These are phyloP conservation scores for Cutaneotrichosporon daszewskae DNA, from an alignment of 1,284 basidiomycete genomes.

Conservation along the genomic window DNA sequence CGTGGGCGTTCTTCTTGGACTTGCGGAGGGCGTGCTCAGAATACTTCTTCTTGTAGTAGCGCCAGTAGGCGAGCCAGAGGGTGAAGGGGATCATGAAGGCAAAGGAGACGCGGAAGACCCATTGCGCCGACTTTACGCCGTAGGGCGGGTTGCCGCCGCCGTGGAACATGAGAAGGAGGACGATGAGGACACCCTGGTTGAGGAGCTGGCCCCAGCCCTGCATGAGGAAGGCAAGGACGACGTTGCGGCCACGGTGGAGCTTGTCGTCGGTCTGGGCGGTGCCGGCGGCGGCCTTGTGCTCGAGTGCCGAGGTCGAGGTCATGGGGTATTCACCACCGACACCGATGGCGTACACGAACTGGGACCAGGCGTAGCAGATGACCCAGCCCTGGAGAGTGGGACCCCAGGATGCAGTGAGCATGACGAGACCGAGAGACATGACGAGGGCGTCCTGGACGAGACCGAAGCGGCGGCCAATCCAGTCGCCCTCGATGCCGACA, in stretches of 20 bases:
- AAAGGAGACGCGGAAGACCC: constrained; percentile 54
- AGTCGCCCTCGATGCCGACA: constrained; percentile 56
- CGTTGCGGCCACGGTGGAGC: constrained; percentile 54
- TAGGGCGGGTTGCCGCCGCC: constrained; percentile 43
- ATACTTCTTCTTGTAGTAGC: constrained; percentile 51
- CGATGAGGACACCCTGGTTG: constrained; percentile 53
- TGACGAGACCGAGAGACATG: constrained; percentile 51
- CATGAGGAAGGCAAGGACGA: constrained; percentile 54
- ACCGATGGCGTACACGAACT: constrained; percentile 53
- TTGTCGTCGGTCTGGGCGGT: constrained; percentile 50
- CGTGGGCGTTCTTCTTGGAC: constrained; percentile 50
- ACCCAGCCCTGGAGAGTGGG: constrained; percentile 53
- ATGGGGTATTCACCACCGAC: constrained; percentile 55
- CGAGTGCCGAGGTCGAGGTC: constrained; percentile 54
- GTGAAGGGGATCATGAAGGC: constrained; percentile 52
- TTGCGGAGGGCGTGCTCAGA: constrained; percentile 43
- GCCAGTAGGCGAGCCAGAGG: constrained; percentile 54
- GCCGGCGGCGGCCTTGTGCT: constrained; percentile 45
- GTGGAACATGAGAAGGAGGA: constrained; percentile 54
- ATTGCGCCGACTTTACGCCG: constrained; percentile 50
- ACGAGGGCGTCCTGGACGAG: constrained; percentile 49
- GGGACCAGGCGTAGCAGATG: constrained; percentile 51
- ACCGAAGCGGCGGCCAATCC: constrained; percentile 54
- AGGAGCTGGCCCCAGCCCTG: constrained; percentile 54
- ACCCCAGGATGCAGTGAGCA: constrained; percentile 55